phyloP scores from a whole-genome alignment of 345 rosid genomes.

The Salix caprea region DNA sequence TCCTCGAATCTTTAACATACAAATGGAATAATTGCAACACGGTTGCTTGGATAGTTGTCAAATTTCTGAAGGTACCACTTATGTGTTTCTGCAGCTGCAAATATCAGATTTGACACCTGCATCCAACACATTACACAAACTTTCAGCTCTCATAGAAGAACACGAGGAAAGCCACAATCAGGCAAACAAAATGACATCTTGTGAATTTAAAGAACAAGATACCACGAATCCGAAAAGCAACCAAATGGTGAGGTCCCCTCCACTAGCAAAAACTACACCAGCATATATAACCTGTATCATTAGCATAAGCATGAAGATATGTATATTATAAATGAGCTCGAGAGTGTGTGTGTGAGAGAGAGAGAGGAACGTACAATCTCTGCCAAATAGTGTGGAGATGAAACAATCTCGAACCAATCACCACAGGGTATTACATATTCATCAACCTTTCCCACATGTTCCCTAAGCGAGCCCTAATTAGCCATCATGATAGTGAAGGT shows the following conservation, averaged over 20 bases:
- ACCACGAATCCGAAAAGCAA: slow-evolving; percentile 64
- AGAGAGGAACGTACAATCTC: slow-evolving; percentile 55
- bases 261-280: slow-evolving; percentile 69
- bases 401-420: slow-evolving; percentile 78
- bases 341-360: background rate
- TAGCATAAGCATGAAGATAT: background rate
- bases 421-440: slow-evolving; percentile 59
- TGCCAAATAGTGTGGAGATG: slow-evolving; percentile 71
- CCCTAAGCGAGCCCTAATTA: slow-evolving; percentile 53
- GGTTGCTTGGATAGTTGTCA: slow-evolving; percentile 52
- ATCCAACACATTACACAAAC: slow-evolving; percentile 3
- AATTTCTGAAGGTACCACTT: slow-evolving; percentile 64
- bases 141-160: background rate
- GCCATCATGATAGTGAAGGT: background rate
- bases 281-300: slow-evolving; percentile 53
- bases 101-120: slow-evolving; percentile 63
- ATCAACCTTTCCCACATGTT: slow-evolving; percentile 23
- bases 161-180: background rate
- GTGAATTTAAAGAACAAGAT: background rate
- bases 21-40: slow-evolving; percentile 48
- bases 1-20: slow-evolving; percentile 22
- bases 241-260: slow-evolving; percentile 71
- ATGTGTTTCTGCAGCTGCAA: slow-evolving; percentile 72
- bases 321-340: background rate
- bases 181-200: background rate